phyloP scores from a whole-genome alignment of 208 protist genomes.

The Trichomonas vaginalis region DNA sequence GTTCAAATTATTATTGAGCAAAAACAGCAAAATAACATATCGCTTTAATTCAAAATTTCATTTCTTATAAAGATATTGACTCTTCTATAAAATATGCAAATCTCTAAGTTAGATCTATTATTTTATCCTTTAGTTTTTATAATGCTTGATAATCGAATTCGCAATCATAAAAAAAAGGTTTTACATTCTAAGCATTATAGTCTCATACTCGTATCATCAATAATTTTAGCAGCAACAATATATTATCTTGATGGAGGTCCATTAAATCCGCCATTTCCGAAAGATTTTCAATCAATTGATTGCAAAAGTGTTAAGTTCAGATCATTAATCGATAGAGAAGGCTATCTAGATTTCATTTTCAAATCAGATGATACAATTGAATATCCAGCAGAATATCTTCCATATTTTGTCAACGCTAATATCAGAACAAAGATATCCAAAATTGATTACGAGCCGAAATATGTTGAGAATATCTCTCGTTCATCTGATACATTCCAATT shows the following conservation, averaged over 20 bases:
- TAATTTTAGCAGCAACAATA: not conserved
- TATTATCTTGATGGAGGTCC: not conserved
- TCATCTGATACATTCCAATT: not conserved
- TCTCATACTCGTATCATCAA: not conserved
- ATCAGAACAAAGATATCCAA: not conserved
- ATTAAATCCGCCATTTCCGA: not conserved
- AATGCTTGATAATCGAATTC: not conserved
- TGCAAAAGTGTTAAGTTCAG: not conserved
- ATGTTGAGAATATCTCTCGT: not conserved
- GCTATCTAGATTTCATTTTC: not conserved
- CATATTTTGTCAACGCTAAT: not conserved
- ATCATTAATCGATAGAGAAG: not conserved
- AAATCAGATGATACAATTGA: not conserved
- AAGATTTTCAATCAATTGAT: not conserved
- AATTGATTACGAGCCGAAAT: not conserved
- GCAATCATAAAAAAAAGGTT: not conserved
- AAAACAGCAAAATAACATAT: no score
- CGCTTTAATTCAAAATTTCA: no score
- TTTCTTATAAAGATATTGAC: no score
- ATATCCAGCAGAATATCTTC: conserved; percentile 14
- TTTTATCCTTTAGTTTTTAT: no score
- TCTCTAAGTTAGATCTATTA: no score
- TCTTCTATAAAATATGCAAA: no score
- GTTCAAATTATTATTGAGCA: no score
- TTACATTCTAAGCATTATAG: not conserved